A percentile compares a stretch with the other conserved stretches of the same genome.
Conservation (phyloP, 495 filamentous ascomycete species). For the Platismatia glauca region DNA sequence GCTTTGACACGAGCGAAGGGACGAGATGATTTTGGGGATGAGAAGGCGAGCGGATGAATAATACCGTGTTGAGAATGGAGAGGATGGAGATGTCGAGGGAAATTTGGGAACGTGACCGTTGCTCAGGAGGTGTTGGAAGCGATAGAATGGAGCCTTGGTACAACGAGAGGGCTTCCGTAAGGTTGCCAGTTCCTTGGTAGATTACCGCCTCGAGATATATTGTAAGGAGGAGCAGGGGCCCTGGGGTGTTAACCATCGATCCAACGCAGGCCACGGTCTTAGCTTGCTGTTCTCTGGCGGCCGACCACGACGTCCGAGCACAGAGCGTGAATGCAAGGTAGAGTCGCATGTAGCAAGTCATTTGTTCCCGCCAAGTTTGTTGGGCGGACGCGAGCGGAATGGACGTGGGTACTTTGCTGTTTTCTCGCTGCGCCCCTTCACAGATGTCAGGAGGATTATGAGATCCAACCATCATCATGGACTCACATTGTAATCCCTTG, state of each 20-base stretch:
- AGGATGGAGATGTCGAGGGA: conserved; percentile 66
- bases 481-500: conserved; percentile 46
- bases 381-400: conserved; percentile 37
- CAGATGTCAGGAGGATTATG: conserved; percentile 5
- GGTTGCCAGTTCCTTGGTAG: conserved; percentile 66
- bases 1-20: conserved; percentile 50
- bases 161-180: conserved; percentile 53
- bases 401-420: conserved; percentile 39
- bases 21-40: conserved; percentile 42
- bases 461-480: not conserved
- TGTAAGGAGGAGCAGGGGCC: conserved; percentile 38
- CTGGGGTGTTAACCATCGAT: conserved; percentile 31
- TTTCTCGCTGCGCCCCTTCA: conserved; percentile 23
- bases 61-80: conserved; percentile 68
- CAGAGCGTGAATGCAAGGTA: conserved; percentile 53
- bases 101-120: conserved; percentile 43
- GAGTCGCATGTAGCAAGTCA: conserved; percentile 49
- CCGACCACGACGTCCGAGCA: conserved; percentile 53
- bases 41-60: conserved; percentile 63
- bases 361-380: conserved; percentile 43
- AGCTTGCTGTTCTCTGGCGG: conserved; percentile 39
- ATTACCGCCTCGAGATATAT: conserved; percentile 68
- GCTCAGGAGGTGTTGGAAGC: conserved; percentile 35
- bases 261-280: conserved; percentile 33
- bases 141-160: conserved; percentile 55